These are phyloP conservation scores for Tetrapisispora taiwanensis DNA, from an alignment of 805 yeast genomes.

Conservation along the genomic window DNA sequence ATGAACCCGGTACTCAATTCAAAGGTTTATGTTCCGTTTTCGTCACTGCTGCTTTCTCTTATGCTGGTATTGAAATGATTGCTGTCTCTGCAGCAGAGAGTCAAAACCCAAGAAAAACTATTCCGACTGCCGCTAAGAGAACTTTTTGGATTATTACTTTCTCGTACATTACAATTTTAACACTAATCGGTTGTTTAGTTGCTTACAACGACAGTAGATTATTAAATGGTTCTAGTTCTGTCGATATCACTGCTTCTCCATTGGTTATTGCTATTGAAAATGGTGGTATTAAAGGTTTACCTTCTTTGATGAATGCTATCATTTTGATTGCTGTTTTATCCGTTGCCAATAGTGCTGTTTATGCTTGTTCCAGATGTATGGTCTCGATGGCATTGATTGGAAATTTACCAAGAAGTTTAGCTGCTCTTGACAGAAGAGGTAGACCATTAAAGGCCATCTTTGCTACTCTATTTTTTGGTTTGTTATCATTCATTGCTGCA, in stretches of 20 bases:
- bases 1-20: constrained; percentile 29
- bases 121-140: constrained; percentile 70
- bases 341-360: constrained; percentile 65
- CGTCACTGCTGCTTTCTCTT: constrained; percentile 53
- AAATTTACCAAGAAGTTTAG: constrained; percentile 48
- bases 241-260: constrained; percentile 60
- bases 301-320: constrained; percentile 61
- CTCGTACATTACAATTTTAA: constrained; percentile 55
- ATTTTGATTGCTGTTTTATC: constrained; percentile 59
- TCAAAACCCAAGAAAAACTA: constrained; percentile 50
- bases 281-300: constrained; percentile 58
- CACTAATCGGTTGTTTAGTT: constrained; percentile 51
- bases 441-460: constrained; percentile 65
- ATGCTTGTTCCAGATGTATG: constrained; percentile 59
- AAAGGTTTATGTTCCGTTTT: constrained; percentile 46
- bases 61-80: constrained; percentile 63
- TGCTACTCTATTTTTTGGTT: constrained; percentile 42
- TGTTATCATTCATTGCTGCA: constrained; percentile 48
- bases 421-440: constrained; percentile 66
- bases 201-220: constrained; percentile 45
- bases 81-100: constrained; percentile 76
- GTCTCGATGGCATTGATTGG: constrained; percentile 60
- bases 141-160: constrained; percentile 72
- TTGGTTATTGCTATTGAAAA: constrained; percentile 61
- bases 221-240: constrained; percentile 36